These are phyloP conservation scores for Hericium rajendrae DNA, from an alignment of 768 basidiomycete species.

Conservation along the genomic window DNA sequence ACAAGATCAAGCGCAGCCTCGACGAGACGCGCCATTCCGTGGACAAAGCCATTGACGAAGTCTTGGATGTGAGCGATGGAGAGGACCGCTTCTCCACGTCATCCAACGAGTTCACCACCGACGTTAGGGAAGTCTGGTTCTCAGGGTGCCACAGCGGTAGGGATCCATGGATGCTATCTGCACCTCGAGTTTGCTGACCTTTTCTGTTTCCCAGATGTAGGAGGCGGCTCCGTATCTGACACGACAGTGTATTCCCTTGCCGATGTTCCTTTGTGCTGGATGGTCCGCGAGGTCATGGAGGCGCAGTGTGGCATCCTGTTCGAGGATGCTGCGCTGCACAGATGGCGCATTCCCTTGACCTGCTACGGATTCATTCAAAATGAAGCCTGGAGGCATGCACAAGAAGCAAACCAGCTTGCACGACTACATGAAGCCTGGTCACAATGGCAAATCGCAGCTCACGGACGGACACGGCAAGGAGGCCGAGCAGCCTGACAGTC, in stretches of 20 bases:
- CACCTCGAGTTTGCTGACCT: background rate
- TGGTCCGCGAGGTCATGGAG: constrained; percentile 8
- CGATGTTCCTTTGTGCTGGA: constrained; percentile 12
- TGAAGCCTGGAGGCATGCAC: background rate
- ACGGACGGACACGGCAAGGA: background rate
- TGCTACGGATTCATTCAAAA: background rate
- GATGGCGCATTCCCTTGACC: constrained; percentile 4
- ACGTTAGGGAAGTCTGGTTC: constrained; percentile 13
- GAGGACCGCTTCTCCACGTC: background rate
- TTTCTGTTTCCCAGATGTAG: constrained; percentile 5
- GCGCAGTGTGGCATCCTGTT: constrained; percentile 5
- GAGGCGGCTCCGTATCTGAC: constrained; percentile 5
- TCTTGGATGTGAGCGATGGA: background rate
- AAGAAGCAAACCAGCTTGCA: background rate
- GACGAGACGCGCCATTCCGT: background rate
- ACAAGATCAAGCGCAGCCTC: background rate
- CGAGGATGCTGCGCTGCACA: constrained; percentile 3
- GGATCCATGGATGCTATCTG: background rate
- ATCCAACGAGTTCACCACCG: background rate
- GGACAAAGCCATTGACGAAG: background rate
- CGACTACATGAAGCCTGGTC: background rate
- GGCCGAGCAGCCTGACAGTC: background rate
- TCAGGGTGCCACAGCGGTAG: constrained; percentile 11
- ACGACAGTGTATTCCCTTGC: constrained; percentile 3
- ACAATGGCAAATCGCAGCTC: background rate